Evolutionary conservation across 352 stramenopile genomes (phyloP).

Genomic region (Saprolegnia parasitica): DNA sequence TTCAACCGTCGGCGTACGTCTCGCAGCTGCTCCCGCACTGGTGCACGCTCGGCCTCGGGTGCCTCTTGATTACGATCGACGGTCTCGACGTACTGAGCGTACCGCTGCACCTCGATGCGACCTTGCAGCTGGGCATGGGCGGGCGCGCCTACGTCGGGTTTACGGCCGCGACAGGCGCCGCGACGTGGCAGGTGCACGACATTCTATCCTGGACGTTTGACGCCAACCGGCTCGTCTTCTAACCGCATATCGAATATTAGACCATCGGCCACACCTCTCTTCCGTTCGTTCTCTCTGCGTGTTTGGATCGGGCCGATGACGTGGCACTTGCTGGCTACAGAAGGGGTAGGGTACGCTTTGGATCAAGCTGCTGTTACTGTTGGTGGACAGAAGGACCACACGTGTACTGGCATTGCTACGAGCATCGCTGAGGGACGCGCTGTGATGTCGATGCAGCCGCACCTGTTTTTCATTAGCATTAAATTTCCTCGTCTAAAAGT

Average conservation of each 20-base stretch:
- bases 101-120: constrained; percentile 78
- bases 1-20: constrained; percentile 48
- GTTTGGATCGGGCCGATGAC: neutral
- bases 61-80: constrained; percentile 85
- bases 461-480: constrained; percentile 13
- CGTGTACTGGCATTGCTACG: no score
- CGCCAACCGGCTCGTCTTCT: constrained; percentile 37
- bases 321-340: neutral
- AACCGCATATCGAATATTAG: no score
- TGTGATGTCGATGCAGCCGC: neutral
- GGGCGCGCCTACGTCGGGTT: constrained; percentile 89
- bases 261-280: neutral
- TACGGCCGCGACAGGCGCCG: constrained; percentile 78
- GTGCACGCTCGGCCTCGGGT: constrained; percentile 50
- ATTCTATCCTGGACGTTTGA: constrained; percentile 81
- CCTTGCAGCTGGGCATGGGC: constrained; percentile 70
- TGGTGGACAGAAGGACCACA: no score
- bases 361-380: no score
- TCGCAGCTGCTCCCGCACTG: constrained; percentile 63
- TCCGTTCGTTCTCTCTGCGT: neutral
- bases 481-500: constrained; percentile 47
- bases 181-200: constrained; percentile 86
- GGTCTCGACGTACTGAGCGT: constrained; percentile 77
- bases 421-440: no score
- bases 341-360: no score